These are phyloP conservation scores for Pichia kluyveri DNA, from an alignment of 805 yeast species.

Conservation along the genomic window DNA sequence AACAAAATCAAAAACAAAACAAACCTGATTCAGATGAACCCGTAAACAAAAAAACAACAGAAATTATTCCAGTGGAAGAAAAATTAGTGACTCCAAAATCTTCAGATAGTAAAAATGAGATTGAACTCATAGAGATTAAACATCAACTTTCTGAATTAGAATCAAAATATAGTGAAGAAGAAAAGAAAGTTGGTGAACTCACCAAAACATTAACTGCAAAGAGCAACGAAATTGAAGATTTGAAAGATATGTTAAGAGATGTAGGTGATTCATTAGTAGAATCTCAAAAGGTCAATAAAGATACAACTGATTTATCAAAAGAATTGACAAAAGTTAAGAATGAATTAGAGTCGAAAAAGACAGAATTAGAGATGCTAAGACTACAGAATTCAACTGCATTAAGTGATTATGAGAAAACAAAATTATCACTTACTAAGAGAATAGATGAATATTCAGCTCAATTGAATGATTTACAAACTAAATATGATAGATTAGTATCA, in stretches of 20 bases:
- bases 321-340: conserved; percentile 1
- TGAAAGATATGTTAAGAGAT: conserved; percentile 67
- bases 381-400: conserved; percentile 29
- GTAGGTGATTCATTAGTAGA: conserved; percentile 76
- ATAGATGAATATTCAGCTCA: conserved; percentile 12
- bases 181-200: conserved; percentile 11
- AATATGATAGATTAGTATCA: conserved; percentile 10
- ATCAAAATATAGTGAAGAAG: conserved; percentile 4
- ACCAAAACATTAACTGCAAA: conserved; percentile 31
- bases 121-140: conserved; percentile 18
- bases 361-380: conserved; percentile 25
- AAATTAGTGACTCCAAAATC: not conserved
- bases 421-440: conserved; percentile 19
- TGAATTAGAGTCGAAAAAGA: conserved; percentile 6
- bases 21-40: not conserved
- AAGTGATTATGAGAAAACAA: conserved; percentile 26
- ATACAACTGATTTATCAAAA: not conserved
- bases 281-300: conserved; percentile 33
- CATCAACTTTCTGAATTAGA: conserved; percentile 17
- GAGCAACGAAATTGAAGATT: conserved; percentile 54
- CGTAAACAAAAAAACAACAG: not conserved
- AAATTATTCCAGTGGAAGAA: not conserved
- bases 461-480: conserved; percentile 13
- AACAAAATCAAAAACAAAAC: conserved; percentile 5
- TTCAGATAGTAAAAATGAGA: not conserved